Base-by-base conservation (phyloP, 164 flowering plant species). In the Magnolia officinalis region DNA sequence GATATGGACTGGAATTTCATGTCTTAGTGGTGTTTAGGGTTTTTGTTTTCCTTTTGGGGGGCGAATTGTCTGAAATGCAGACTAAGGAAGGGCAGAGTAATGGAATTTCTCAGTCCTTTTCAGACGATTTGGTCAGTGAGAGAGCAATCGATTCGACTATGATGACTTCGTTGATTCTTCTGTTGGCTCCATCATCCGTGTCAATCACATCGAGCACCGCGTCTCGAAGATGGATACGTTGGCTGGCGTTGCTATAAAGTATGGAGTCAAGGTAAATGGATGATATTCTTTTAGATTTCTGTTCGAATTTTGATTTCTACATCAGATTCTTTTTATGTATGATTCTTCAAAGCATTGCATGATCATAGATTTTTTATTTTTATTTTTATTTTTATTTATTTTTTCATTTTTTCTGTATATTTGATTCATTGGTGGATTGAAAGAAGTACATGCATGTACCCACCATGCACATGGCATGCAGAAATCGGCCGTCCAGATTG, bases 201-300 rank as follows among this genome's bases (percentile, higher is more conserved):
- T 65, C 9, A 79, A 77, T 65, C 90, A 73, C 69, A 90, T 93
- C 24, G 89, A 87, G 73, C 98, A 95, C 71, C 85, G 49, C 1
- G 95, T 95, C n/a, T 84, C 98, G 21, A 91, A 85, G 82, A 78
- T 89, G 83, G 98, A 95, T 80, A 95, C 98, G 1, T 91, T 95
- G 24, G 98, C 98, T 24, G 98, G 98, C 10, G 88, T 95, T 24
- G 97, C 98, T 64, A 95, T 95, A 80, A 91, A 89, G 74, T 24
- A 95, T 73, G 98, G 98, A 13, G 98, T 95, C 20, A 97, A 95
- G 96, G 98, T 94, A 52, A 26, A 50, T 59, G 21, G 8, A 8
- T 66, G 13, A 11, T 21, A 1, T 50, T n/a, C 3, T 49, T 23
- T 63, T 49, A 2, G 8, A 21, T 13, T 76, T 45, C 5, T 73